Percentiles rank a stretch among this genome's conserved stretches.
Evolutionary conservation across 495 filamentous ascomycete species (phyloP).

Genomic region (Daldinia childiae): DNA sequence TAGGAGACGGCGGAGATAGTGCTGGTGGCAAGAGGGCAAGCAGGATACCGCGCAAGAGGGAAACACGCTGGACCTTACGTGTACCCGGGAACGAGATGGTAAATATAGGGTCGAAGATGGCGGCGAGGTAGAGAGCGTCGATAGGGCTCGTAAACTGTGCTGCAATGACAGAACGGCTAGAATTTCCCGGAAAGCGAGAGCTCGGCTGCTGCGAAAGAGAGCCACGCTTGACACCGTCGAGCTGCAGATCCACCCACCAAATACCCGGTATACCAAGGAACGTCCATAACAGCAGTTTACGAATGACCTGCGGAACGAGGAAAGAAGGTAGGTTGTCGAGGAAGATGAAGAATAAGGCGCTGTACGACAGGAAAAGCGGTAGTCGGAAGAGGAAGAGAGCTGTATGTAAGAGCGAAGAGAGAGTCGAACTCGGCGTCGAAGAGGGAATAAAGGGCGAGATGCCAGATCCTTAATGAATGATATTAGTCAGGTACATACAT

Average conservation of each 20-base stretch:
- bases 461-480: constrained; percentile 74
- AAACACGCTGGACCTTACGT: constrained; percentile 76
- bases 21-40: constrained; percentile 73
- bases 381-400: constrained; percentile 84
- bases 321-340: constrained; percentile 78
- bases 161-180: constrained; percentile 75
- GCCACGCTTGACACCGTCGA: constrained; percentile 94
- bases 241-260: constrained; percentile 97
- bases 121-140: constrained; percentile 94
- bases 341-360: constrained; percentile 76
- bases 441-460: constrained; percentile 95
- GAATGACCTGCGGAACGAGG: constrained; percentile 72
- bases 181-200: constrained; percentile 75
- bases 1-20: constrained; percentile 56
- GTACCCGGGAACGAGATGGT: constrained; percentile 80
- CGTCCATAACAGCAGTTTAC: constrained; percentile 87
- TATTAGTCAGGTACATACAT: constrained; percentile 10
- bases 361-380: constrained; percentile 76
- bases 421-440: constrained; percentile 64
- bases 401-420: constrained; percentile 69
- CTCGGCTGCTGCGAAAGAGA: constrained; percentile 66
- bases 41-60: constrained; percentile 76
- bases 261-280: constrained; percentile 87
- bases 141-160: constrained; percentile 91
- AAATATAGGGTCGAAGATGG: constrained; percentile 96